These are phyloP conservation scores for Penicillium atrosanguineum DNA, from an alignment of 495 filamentous ascomycete species.

Conservation along the genomic window DNA sequence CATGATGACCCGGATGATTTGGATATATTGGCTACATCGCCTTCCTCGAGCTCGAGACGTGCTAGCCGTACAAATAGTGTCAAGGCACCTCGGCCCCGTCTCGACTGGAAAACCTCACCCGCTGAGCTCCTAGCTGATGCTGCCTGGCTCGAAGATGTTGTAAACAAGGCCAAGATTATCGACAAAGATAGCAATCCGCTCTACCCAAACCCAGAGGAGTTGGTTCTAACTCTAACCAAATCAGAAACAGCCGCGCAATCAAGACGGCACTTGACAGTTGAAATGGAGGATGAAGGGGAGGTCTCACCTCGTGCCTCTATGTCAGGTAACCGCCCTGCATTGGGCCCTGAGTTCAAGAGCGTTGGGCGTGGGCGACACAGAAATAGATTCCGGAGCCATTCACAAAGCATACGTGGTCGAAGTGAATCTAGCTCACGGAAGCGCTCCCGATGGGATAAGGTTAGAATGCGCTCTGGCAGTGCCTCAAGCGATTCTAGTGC, in stretches of 20 bases:
- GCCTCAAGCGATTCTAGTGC: constrained; percentile 30
- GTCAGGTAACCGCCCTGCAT: constrained; percentile 28
- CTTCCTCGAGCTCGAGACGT: constrained; percentile 34
- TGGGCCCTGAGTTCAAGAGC: constrained; percentile 30
- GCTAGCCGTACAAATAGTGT: constrained; percentile 35
- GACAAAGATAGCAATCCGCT: constrained; percentile 69
- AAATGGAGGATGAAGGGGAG: constrained; percentile 15
- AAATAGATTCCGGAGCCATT: constrained; percentile 28
- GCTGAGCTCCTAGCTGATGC: constrained; percentile 81
- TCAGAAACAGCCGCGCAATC: constrained; percentile 10
- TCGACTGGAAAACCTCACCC: constrained; percentile 78
- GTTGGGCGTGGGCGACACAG: constrained; percentile 34
- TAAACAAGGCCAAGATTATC: constrained; percentile 73
- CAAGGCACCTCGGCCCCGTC: constrained; percentile 61
- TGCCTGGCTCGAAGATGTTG: constrained; percentile 76
- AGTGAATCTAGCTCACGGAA: constrained; percentile 26
- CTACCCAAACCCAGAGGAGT: constrained; percentile 47
- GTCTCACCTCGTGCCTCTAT: constrained; percentile 29
- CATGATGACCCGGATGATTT: constrained; percentile 21
- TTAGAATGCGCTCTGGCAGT: constrained; percentile 30
- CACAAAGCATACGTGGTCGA: constrained; percentile 24
- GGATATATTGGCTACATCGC: constrained; percentile 29
- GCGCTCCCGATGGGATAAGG: constrained; percentile 21
- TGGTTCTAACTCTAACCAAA: constrained; percentile 21
- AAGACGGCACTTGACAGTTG: constrained; percentile 14